phyloP scores from a whole-genome alignment of 1,139 yeast species.

The Candida tetrigidarum region DNA sequence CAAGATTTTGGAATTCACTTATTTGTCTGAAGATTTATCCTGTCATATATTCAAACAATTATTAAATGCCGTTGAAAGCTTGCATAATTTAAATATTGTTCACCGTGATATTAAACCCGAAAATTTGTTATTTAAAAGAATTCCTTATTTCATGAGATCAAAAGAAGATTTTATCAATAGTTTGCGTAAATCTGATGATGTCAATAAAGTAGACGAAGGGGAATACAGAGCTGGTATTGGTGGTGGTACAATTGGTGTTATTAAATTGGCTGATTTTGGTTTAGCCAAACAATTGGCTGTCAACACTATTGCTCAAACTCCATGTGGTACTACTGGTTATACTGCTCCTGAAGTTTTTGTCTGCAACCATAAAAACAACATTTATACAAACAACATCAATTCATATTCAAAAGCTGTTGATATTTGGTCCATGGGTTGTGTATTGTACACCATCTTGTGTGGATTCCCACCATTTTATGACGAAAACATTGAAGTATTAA shows the following conservation, averaged over 20 bases:
- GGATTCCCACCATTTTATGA: conserved; percentile 98
- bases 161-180: conserved; percentile 40
- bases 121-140: conserved; percentile 68
- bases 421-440: conserved; percentile 97
- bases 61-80: conserved; percentile 77
- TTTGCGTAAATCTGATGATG: conserved; percentile 76
- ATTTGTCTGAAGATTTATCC: conserved; percentile 83
- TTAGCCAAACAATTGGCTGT: conserved; percentile 72
- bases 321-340: conserved; percentile 68
- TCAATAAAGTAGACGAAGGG: conserved; percentile 85
- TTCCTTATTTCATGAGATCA: conserved; percentile 49
- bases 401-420: conserved; percentile 89
- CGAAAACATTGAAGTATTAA: conserved; percentile 78
- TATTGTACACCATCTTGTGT: conserved; percentile 83
- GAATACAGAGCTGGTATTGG: conserved; percentile 76
- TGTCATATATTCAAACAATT: conserved; percentile 87
- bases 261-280: conserved; percentile 93
- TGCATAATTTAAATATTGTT: conserved; percentile 87
- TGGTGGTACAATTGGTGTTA: conserved; percentile 86
- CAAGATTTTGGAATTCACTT: conserved; percentile 89
- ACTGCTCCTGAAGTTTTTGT: conserved; percentile 93
- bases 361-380: conserved; percentile 31
- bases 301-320: conserved; percentile 37
- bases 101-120: conserved; percentile 98
- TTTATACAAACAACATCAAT: conserved; percentile 55